Evolutionary conservation across 1,284 basidiomycete species (phyloP), one percentile per base, ranked within the genome.

Genomic region (Ceratobasidium sp.): DNA sequence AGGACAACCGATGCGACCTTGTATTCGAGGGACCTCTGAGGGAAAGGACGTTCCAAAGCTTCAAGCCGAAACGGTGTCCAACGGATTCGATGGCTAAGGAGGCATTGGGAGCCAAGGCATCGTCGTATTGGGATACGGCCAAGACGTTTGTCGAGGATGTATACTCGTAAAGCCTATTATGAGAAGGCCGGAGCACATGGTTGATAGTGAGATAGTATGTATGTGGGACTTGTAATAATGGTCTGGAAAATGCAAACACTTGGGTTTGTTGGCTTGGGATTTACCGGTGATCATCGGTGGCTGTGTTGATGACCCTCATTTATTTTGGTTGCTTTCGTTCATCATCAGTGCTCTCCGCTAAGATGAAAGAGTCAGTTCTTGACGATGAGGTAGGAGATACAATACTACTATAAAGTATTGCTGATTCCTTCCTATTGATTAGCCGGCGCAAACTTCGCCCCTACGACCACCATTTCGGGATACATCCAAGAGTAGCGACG

Each of bases 11-110:
- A 79, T 99, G 97, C 84, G 93, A 92, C 82, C 84, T 98, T 65
- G 91, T 99, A 6, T 99, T 97, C 94, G 95, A 98, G 84, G 97
- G 98, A 13, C 90, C 92, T 69, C 84, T 98, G 66, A 89, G 95
- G 54, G 96, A 99, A 80, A 88, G 96, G 48, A 87, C 90, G 50
- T 98, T 97, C 84, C 91, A 87, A 82, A 88, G 88, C 69, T 97
- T 98, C 86, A 93, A 93, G 82, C 91, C 93, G 48, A 93, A 92
- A 85, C 93, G 91, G 78, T 96, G 94, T 80, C 95, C 96, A 65
- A 94, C 93, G 6, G 97, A 99, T 84, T 85, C 88, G 28, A 88
- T 91, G 64, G 97, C 95, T 7, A 95, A 95, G 85, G 96, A 98
- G 82, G 88, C 91, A 69, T 87, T 98, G 50, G 96, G 96, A 0